phyloP scores from a whole-genome alignment of 2,329 filamentous ascomycete species.

The Ophiostoma sp. region DNA sequence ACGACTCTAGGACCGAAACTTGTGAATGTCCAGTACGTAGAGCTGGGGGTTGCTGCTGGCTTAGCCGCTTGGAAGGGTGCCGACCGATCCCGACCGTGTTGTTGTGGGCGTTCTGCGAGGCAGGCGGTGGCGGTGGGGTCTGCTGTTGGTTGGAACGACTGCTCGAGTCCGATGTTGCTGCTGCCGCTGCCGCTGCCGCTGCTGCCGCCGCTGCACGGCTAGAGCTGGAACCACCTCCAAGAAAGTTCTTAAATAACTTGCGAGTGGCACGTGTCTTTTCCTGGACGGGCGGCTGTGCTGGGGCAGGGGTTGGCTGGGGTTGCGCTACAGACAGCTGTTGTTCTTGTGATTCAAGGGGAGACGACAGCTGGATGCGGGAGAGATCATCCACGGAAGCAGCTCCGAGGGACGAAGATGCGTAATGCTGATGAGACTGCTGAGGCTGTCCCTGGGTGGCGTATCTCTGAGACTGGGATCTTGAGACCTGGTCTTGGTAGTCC shows the following conservation, averaged over 20 bases:
- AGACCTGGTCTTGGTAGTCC: conserved; percentile 46
- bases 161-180: neutral
- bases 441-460: conserved; percentile 35
- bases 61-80: conserved; percentile 53
- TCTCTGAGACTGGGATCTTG: conserved; percentile 49
- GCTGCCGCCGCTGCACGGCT: conserved; percentile 29
- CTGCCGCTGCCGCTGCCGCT: conserved; percentile 20
- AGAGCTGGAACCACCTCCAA: conserved; percentile 39
- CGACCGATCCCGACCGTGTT: conserved; percentile 46
- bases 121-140: conserved; percentile 16
- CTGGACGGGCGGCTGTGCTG: conserved; percentile 28
- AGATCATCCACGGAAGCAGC: conserved; percentile 42
- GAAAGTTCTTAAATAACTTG: conserved; percentile 51
- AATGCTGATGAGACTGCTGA: conserved; percentile 32
- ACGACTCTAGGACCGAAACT: conserved; percentile 35
- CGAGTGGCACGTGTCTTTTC: conserved; percentile 47
- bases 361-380: conserved; percentile 30
- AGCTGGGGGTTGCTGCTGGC: conserved; percentile 41
- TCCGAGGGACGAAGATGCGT: conserved; percentile 32
- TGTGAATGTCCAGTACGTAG: conserved; percentile 41
- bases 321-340: conserved; percentile 21
- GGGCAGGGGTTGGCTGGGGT: conserved; percentile 19
- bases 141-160: conserved; percentile 13
- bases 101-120: conserved; percentile 41
- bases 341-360: conserved; percentile 28